Evolutionary conservation across 2,329 filamentous ascomycete genomes (phyloP), one percentile per base, ranked within the genome.

Genomic region (Thermochaetoides dissita): DNA sequence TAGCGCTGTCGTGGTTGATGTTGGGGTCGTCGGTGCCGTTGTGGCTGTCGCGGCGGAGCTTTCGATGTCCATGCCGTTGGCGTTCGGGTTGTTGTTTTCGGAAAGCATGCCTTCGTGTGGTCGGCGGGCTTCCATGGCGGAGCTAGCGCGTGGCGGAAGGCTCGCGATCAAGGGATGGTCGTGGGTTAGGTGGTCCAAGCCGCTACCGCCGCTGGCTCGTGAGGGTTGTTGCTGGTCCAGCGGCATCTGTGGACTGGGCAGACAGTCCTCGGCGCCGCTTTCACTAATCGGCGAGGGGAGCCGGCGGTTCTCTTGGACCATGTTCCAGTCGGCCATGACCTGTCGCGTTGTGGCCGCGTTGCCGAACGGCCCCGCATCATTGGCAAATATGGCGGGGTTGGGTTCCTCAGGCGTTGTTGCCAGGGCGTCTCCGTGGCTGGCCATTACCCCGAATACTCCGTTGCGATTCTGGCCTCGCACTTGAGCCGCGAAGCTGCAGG

Each of bases 241-340:
- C 2, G 61, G 54, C 62, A 66, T 67, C 33, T 57, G 57, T 1
- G 63, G 58, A 43, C 58, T 63, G n/a, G 50, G 55, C 9, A 51
- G 44, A 43, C 44, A 40, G 39, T 72, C 70, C 44, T 74, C 71
- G 11, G 62, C 63, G 31, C 64, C 63, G 44, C 56, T 63, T 49
- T 76, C 73, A 41, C 71, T 76, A 40, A 76, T 76, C n/a, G 73
- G 73, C 5, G 73, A 76, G 2, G 73, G 73, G 1, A 76, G 59
- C 10, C 70, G 66, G 28, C 71, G 64, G 46, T 68, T 72, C 47
- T 74, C 34, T 10, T 10, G 69, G 10, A 69, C 59, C 46, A 67
- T 59, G 37, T 65, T 66, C 72, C 72, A 77, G 42, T 72, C 67
- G 7, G 57, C 58, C 51, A 60, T 48, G 35, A 52, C 47, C 24